Percentiles rank a stretch among this genome's conserved stretches.
Conservation (phyloP, 331 rosid species). For the Malus hybrid region DNA sequence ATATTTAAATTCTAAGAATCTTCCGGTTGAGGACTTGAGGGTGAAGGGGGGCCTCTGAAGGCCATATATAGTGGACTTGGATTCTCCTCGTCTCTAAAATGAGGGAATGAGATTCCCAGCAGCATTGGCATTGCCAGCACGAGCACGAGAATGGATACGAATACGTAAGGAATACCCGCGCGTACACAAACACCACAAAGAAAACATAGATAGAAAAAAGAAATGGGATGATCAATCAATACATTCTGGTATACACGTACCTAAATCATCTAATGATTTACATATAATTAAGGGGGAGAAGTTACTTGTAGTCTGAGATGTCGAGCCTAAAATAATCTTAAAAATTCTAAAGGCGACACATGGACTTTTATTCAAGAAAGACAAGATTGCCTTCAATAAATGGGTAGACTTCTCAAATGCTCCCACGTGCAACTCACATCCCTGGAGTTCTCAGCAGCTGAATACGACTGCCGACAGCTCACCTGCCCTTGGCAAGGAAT, state of each 20-base stretch:
- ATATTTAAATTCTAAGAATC: slow-evolving; percentile 37
- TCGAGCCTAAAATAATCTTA: too few relatives aligned
- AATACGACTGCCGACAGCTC: too few relatives aligned
- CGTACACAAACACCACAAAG: not conserved
- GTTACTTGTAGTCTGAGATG: not conserved
- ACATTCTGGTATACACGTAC: not conserved
- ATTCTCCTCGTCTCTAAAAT: slow-evolving; percentile 42
- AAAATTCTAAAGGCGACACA: too few relatives aligned
- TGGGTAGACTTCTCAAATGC: too few relatives aligned
- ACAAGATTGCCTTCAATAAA: too few relatives aligned
- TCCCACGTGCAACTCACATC: too few relatives aligned
- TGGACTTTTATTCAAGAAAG: too few relatives aligned
- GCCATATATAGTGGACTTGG: slow-evolving; percentile 37
- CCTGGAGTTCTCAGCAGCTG: too few relatives aligned
- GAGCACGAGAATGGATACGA: slow-evolving; percentile 32
- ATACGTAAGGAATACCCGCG: not conserved
- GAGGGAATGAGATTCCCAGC: slow-evolving; percentile 69
- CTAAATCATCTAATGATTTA: not conserved
- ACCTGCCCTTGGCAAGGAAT: too few relatives aligned
- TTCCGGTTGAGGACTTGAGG: slow-evolving; percentile 29
- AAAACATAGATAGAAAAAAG: not conserved
- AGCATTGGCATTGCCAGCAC: slow-evolving; percentile 38
- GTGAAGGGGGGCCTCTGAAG: slow-evolving; percentile 34
- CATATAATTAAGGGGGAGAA: not conserved
- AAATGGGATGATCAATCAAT: not conserved